Evolutionary conservation across 176 grass and related monocot species (phyloP), one percentile per base, ranked within the genome.

Genomic region (Oryza nivara): DNA sequence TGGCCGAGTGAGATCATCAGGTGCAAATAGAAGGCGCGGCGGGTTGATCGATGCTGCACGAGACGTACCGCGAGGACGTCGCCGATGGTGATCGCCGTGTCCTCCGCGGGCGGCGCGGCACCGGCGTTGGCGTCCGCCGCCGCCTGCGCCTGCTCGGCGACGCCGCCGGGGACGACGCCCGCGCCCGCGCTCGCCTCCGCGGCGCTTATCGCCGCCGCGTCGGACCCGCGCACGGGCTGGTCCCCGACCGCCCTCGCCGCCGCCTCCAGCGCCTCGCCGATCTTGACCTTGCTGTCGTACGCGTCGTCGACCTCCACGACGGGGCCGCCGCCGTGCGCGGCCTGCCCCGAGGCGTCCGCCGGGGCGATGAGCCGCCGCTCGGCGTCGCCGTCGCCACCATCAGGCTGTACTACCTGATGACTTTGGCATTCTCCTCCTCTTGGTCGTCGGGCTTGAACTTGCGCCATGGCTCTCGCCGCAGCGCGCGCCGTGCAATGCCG

Each of bases 21-120:
- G 49, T 52, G 38, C 38, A 40, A 40, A 40, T 40, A 40, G 38
- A 40, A 40, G 38, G 38, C 38, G 6, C 6, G 6, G 36, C 1
- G 38, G 38, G 38, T 40, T 40, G 4, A 40, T 40, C 4, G 34
- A 35, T 4, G 38, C 38, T 40, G 38, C 38, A 17, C 49, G 49
- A 11, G 3, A 52, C 49, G 75, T 90, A 94, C 94, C 77, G 1
- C 63, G 25, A 97, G 86, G 25, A 92, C 74, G 76, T 97, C 92
- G 8, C 9, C 5, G 45, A 94, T 13, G 79, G 83, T 30, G 28
- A 30, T 91, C 80, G 88, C 79, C 77, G 76, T 92, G 15, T 58
- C 86, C 67, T 89, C 70, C 9, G 17, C 86, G n/a, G 38, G 6
- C 36, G 7, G 25, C 45, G 38, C 69, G 7, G 43, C 73, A 34